phyloP scores from a whole-genome alignment of 257 asterid species.

The Nicotiana noctiflora region DNA sequence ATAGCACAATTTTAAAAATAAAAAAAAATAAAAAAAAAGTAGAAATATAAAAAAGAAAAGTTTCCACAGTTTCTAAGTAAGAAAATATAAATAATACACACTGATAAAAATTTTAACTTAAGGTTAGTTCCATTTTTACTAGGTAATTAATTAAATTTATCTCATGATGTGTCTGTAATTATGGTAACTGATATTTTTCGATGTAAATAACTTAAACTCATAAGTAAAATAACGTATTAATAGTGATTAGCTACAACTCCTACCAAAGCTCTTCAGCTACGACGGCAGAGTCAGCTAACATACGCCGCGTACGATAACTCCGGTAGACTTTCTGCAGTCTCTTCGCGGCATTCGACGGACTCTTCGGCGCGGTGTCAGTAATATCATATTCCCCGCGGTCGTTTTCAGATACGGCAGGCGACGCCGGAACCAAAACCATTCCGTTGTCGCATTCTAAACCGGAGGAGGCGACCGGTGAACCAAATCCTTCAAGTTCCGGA shows the following conservation, averaged over 20 bases:
- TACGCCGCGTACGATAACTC: constrained; percentile 92
- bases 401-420: background rate
- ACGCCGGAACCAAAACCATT: background rate
- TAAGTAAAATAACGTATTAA: no score
- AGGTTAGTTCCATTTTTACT: no score
- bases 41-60: background rate
- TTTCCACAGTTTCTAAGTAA: background rate
- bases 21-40: background rate
- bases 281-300: constrained; percentile 96
- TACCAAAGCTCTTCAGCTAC: constrained; percentile 90
- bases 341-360: constrained; percentile 60
- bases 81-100: no score
- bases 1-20: background rate
- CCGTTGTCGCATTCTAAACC: background rate
- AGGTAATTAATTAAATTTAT: no score
- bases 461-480: background rate
- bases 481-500: background rate
- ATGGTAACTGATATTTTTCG: no score
- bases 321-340: constrained; percentile 84
- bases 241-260: background rate
- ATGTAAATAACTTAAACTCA: no score
- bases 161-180: no score
- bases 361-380: constrained; percentile 7
- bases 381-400: constrained; percentile 14
- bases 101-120: no score